These are phyloP conservation scores for Cryphonectria nitschkei DNA, from an alignment of 2,329 filamentous ascomycete genomes.

Conservation along the genomic window DNA sequence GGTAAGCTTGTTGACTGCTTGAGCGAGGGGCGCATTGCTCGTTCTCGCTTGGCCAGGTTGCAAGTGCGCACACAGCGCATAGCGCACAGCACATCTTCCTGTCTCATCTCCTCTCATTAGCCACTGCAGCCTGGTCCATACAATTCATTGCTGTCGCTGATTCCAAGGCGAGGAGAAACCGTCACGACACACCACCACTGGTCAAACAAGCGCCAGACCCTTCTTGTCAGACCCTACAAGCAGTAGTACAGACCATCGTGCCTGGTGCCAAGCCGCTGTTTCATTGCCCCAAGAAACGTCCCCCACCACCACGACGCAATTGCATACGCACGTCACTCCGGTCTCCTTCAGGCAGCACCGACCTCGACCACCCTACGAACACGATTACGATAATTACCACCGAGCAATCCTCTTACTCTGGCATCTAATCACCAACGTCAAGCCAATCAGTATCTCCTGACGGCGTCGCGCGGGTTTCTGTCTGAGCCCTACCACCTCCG, in stretches of 20 bases:
- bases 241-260: not conserved
- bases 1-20: not conserved
- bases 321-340: conserved; percentile 8
- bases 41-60: conserved; percentile 2
- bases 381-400: conserved; percentile 2
- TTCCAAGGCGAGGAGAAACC: conserved; percentile 17
- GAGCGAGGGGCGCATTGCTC: conserved; percentile 4
- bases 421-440: conserved; percentile 10
- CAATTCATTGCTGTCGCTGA: conserved; percentile 9
- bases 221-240: not conserved
- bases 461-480: conserved; percentile 18
- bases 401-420: conserved; percentile 2
- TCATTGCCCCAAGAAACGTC: conserved; percentile 22
- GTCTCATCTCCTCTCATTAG: conserved; percentile 16
- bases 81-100: conserved; percentile 2
- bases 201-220: not conserved
- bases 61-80: conserved; percentile 1
- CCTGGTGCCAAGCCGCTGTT: conserved; percentile 26
- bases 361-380: not conserved
- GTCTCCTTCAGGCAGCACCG: not conserved
- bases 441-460: conserved; percentile 7
- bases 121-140: not conserved
- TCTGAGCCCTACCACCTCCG: conserved; percentile 14
- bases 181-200: conserved; percentile 20
- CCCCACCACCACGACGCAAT: conserved; percentile 17